Evolutionary conservation across 208 protist species (phyloP).

Genomic region (Trypanosomatidae sp.): DNA sequence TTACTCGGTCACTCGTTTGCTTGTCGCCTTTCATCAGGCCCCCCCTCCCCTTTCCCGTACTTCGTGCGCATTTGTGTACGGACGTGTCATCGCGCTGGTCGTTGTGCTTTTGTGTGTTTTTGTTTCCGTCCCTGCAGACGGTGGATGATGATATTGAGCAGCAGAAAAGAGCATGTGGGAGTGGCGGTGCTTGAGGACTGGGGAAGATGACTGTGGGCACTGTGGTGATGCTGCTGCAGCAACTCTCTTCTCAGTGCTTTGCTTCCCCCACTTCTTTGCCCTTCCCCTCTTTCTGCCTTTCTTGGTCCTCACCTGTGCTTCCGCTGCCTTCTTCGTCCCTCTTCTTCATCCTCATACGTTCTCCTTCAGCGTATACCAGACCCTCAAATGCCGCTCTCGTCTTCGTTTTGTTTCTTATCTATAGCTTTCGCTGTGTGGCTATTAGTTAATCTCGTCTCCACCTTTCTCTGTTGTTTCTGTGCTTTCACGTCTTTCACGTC

Average conservation of each 20-base stretch:
- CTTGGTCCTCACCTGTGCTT: constrained; percentile 6
- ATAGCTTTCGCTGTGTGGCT: background rate
- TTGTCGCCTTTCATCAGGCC: too few relatives aligned
- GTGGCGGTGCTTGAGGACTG: background rate
- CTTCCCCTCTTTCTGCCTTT: constrained; percentile 5
- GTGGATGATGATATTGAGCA: background rate
- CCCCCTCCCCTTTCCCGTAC: background rate
- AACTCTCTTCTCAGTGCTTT: background rate
- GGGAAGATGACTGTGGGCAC: background rate
- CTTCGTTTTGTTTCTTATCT: background rate
- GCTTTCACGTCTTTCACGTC: too few relatives aligned
- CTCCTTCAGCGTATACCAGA: background rate
- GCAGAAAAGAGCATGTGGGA: background rate
- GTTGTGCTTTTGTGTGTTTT: background rate
- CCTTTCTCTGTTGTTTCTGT: background rate
- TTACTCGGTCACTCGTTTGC: background rate
- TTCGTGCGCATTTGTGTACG: background rate
- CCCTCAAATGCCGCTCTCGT: background rate
- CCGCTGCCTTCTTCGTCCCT: background rate
- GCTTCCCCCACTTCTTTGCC: background rate
- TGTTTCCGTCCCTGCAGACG: background rate
- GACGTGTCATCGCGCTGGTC: background rate
- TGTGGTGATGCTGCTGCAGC: background rate
- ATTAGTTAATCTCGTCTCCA: background rate
- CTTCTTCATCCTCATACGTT: background rate